phyloP scores from a whole-genome alignment of 2,329 filamentous ascomycete genomes.

The Chaetomium sp. region DNA sequence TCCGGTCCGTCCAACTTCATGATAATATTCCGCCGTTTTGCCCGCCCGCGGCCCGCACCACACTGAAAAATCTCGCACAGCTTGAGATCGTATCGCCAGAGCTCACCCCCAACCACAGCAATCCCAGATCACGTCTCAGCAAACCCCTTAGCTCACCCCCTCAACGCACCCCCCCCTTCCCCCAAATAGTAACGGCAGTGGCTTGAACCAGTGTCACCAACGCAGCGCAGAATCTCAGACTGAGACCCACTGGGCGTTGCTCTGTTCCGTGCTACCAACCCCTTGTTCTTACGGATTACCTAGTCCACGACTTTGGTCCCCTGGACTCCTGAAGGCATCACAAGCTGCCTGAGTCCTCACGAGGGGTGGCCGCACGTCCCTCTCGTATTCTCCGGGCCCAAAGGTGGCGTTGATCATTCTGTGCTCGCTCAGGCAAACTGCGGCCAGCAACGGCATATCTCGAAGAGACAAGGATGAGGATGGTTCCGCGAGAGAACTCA shows the following conservation, averaged over 20 bases:
- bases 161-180: too few relatives aligned
- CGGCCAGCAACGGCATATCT: not conserved
- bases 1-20: not conserved
- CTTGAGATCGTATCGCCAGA: not conserved
- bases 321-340: too few relatives aligned
- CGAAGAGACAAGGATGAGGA: too few relatives aligned
- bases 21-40: not conserved
- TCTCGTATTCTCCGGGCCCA: not conserved
- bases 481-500: too few relatives aligned
- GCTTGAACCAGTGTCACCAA: slow-evolving; percentile 4
- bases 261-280: not conserved
- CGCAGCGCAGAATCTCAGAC: slow-evolving; percentile 8
- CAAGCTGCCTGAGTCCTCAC: not conserved
- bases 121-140: not conserved
- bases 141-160: too few relatives aligned
- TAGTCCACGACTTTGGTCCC: too few relatives aligned
- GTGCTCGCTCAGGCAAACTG: not conserved
- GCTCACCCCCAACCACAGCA: not conserved
- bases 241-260: not conserved
- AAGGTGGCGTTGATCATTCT: not conserved
- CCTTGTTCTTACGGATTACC: not conserved
- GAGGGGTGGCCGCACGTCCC: not conserved
- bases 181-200: slow-evolving; percentile 1
- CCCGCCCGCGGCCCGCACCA: not conserved
- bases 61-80: not conserved